Evolutionary conservation across 352 stramenopile species (phyloP).

Genomic region (Globisporangium abappressorium): DNA sequence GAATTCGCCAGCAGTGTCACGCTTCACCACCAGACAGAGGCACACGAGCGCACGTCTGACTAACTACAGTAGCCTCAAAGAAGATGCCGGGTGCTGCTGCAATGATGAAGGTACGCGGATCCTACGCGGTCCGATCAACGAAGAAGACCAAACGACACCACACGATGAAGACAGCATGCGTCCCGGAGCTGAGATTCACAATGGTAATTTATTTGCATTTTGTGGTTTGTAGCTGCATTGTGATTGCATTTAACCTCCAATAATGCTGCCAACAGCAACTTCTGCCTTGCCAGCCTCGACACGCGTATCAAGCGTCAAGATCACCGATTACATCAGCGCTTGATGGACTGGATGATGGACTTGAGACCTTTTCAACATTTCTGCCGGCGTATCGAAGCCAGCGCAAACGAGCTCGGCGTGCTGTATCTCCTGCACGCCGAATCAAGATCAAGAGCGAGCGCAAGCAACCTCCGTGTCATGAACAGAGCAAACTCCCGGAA

Average conservation of each 20-base stretch:
- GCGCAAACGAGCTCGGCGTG: slow-evolving; percentile 8
- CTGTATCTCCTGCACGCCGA: not conserved
- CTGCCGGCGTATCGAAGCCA: not conserved
- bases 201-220: not conserved
- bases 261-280: slow-evolving; percentile 1
- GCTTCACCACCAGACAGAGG: not conserved
- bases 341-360: not conserved
- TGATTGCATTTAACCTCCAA: not conserved
- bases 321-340: not conserved
- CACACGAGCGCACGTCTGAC: not conserved
- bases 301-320: not conserved
- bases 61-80: not conserved
- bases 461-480: not conserved
- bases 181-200: slow-evolving; percentile 2
- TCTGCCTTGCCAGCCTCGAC: not conserved
- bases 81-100: not conserved
- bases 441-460: not conserved
- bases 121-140: not conserved
- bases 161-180: not conserved
- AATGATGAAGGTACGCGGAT: slow-evolving; percentile 7
- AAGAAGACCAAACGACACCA: not conserved
- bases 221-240: not conserved
- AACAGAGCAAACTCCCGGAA: slow-evolving; percentile 22
- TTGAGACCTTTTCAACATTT: not conserved
- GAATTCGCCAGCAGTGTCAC: slow-evolving; percentile 6